Conservation (phyloP, 2,329 filamentous ascomycete species). For the Colletotrichum somersetense region DNA sequence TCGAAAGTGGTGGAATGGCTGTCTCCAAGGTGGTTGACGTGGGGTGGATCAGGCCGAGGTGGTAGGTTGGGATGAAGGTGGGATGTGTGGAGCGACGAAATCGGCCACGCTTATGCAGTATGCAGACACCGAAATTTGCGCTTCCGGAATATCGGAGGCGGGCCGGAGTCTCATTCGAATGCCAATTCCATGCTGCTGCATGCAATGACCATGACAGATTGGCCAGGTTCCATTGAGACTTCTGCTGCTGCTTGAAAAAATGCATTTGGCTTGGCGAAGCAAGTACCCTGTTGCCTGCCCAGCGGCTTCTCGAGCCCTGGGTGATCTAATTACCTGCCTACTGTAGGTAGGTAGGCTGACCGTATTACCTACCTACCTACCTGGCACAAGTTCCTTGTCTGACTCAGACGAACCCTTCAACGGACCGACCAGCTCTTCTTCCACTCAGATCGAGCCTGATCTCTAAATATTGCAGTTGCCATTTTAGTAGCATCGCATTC, state of each 20-base stretch:
- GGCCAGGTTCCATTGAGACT: not conserved
- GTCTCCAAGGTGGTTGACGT: slow-evolving; percentile 14
- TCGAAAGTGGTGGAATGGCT: slow-evolving; percentile 17
- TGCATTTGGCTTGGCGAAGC: not conserved
- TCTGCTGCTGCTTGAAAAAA: not conserved
- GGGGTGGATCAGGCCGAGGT: slow-evolving; percentile 25
- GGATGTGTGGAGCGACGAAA: slow-evolving; percentile 41
- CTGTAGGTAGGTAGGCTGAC: slow-evolving; percentile 4
- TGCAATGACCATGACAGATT: slow-evolving; percentile 1
- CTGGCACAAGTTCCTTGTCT: slow-evolving; percentile 22
- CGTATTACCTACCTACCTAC: slow-evolving; percentile 14
- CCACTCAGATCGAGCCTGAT: slow-evolving; percentile 1
- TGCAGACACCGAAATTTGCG: slow-evolving; percentile 36
- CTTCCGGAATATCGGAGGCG: slow-evolving; percentile 40
- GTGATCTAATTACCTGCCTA: not conserved
- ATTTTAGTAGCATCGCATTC: not conserved
- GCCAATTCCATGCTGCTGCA: slow-evolving; percentile 20
- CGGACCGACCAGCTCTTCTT: slow-evolving; percentile 13
- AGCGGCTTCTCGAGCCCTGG: slow-evolving; percentile 6
- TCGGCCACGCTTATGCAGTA: slow-evolving; percentile 38
- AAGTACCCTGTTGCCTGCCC: too few relatives aligned
- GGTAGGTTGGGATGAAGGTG: slow-evolving; percentile 39
- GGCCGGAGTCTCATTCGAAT: slow-evolving; percentile 31
- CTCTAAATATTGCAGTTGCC: not conserved
- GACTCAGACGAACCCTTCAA: slow-evolving; percentile 27